Conservation (phyloP, 2,329 filamentous ascomycete genomes). For the Cryphonectria parasitica region DNA sequence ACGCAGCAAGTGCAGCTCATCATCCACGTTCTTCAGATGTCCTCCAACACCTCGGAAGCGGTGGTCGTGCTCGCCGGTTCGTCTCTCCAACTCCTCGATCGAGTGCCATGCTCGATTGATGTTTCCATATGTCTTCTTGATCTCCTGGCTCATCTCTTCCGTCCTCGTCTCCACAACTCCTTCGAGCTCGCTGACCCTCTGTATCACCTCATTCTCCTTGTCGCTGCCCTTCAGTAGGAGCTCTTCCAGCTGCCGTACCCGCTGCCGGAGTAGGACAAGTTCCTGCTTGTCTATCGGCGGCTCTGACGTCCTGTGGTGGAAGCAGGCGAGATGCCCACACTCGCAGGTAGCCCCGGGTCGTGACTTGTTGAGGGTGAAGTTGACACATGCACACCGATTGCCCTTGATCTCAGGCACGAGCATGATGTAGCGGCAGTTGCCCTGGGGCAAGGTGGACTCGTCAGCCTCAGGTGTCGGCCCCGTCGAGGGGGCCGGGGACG, state of each 20-base stretch:
- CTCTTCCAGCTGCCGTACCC: constrained; percentile 35
- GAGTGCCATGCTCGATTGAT: constrained; percentile 58
- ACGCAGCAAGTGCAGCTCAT: constrained; percentile 49
- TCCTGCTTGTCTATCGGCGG: constrained; percentile 49
- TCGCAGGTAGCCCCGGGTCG: constrained; percentile 59
- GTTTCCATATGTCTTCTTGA: constrained; percentile 59
- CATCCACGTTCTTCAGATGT: constrained; percentile 46
- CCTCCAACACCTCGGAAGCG: constrained; percentile 45
- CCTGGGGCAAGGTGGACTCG: constrained; percentile 55
- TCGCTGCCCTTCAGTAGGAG: constrained; percentile 14
- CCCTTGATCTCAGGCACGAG: constrained; percentile 60
- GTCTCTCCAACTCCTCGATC: constrained; percentile 49
- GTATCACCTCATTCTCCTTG: constrained; percentile 45
- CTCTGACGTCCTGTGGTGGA: constrained; percentile 56
- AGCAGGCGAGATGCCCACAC: constrained; percentile 64
- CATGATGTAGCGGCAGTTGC: constrained; percentile 64
- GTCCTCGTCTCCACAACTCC: constrained; percentile 57
- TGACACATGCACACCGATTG: constrained; percentile 61
- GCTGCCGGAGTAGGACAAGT: constrained; percentile 49
- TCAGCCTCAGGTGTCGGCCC: constrained; percentile 39
- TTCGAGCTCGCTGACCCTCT: constrained; percentile 55
- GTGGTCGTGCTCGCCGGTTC: constrained; percentile 43
- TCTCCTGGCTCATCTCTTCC: constrained; percentile 55
- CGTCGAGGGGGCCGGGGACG: constrained; percentile 39
- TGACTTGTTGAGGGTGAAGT: constrained; percentile 58